Evolutionary conservation across 768 basidiomycete species (phyloP).

Genomic region (Guyanaporus albipodus): DNA sequence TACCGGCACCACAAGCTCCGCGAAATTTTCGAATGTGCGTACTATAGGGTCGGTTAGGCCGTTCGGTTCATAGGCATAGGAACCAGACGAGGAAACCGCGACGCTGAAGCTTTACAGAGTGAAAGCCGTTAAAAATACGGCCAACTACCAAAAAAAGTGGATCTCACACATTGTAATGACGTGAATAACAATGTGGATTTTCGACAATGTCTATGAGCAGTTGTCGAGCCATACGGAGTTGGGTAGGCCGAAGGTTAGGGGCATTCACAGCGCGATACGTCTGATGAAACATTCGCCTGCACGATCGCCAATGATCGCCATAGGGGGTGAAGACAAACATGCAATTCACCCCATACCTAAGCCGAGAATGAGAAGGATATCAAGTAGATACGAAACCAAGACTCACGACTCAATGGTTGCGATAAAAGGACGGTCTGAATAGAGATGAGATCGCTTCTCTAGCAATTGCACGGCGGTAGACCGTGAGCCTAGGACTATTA

Average conservation of each 20-base stretch:
- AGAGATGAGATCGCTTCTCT: neutral
- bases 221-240: neutral
- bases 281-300: slow-evolving; percentile 5
- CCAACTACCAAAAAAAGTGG: neutral
- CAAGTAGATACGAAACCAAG: neutral
- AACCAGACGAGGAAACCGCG: neutral
- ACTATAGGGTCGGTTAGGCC: neutral
- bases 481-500: neutral
- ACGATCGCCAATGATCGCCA: slow-evolving; percentile 3
- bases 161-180: neutral
- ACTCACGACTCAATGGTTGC: neutral
- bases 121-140: neutral
- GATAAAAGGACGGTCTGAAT: neutral
- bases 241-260: neutral
- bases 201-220: neutral
- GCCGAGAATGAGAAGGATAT: neutral
- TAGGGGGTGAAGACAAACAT: slow-evolving; percentile 6
- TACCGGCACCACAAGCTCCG: neutral
- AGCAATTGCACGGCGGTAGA: neutral
- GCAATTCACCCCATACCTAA: slow-evolving; percentile 10
- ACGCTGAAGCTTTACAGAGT: neutral
- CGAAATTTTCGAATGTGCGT: neutral
- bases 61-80: slow-evolving; percentile 3
- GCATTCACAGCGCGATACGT: neutral
- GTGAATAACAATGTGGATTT: neutral